Percentiles rank a stretch among this genome's conserved stretches.
phyloP scores from a whole-genome alignment of 352 stramenopile genomes.

The Thalassiosira exigua region DNA sequence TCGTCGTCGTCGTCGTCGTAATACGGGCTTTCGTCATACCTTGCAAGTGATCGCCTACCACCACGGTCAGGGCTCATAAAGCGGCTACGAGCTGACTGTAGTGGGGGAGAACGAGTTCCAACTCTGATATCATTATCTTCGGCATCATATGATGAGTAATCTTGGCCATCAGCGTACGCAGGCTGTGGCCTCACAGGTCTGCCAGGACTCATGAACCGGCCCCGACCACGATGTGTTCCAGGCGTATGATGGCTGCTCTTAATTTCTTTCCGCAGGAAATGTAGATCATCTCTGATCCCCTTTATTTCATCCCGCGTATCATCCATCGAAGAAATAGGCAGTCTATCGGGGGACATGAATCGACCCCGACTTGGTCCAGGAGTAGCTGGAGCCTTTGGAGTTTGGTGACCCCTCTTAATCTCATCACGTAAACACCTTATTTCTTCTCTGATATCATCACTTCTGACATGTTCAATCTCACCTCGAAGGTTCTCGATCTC shows the following conservation, averaged over 20 bases:
- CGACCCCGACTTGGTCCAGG: not conserved
- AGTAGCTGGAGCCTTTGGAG: not conserved
- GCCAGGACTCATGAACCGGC: no score
- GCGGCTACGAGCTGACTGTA: no score
- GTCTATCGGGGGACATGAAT: not conserved
- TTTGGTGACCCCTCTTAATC: not conserved
- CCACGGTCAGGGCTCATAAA: no score
- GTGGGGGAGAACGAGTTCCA: no score
- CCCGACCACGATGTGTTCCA: not conserved
- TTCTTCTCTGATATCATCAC: not conserved
- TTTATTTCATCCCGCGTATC: not conserved
- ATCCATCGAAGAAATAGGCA: not conserved
- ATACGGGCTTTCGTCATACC: not conserved
- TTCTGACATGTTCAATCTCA: not conserved
- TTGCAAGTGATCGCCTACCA: no score
- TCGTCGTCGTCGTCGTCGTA: not conserved
- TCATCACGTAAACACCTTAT: not conserved
- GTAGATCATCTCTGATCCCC: not conserved
- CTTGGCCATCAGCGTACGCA: not conserved
- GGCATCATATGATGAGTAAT: not conserved
- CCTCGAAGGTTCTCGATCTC: no score
- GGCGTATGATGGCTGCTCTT: not conserved
- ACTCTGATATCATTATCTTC: not conserved
- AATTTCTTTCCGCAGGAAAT: not conserved
- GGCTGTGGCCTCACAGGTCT: not conserved